Conservation (phyloP, 2,329 filamentous ascomycete species). For the Colletotrichum spinosum region DNA sequence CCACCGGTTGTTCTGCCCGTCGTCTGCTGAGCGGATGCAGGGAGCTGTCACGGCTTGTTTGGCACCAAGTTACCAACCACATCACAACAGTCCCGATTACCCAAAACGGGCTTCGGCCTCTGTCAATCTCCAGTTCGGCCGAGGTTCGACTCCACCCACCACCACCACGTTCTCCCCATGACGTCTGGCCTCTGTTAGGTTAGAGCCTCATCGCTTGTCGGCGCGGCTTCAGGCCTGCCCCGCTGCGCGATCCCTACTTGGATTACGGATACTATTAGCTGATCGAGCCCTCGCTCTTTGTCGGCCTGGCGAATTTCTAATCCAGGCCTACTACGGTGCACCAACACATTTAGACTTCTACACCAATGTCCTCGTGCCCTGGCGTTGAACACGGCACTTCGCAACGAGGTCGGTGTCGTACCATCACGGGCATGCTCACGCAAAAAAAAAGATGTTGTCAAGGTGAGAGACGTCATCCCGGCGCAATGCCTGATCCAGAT, state of each 20-base stretch:
- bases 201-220: constrained; percentile 30
- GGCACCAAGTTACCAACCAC: too few relatives aligned
- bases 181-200: constrained; percentile 12
- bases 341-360: neutral
- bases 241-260: constrained; percentile 17
- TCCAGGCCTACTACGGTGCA: neutral
- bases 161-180: constrained; percentile 17
- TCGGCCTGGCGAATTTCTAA: constrained; percentile 7
- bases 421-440: neutral
- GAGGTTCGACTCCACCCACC: constrained; percentile 24
- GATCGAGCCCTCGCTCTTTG: neutral
- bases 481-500: constrained; percentile 8
- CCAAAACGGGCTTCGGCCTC: constrained; percentile 34
- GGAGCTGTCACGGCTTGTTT: neutral
- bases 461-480: constrained; percentile 18
- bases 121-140: constrained; percentile 27
- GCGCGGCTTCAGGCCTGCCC: constrained; percentile 19
- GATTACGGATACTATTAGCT: neutral
- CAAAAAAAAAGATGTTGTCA: neutral
- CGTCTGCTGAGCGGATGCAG: too few relatives aligned
- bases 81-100: neutral
- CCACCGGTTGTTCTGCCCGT: neutral
- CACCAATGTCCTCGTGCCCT: neutral
- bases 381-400: constrained; percentile 11
- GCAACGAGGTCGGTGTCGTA: neutral